Evolutionary conservation across 2,329 filamentous ascomycete species (phyloP), one percentile per base, ranked within the genome.

Genomic region (Neofusicoccum parvum): DNA sequence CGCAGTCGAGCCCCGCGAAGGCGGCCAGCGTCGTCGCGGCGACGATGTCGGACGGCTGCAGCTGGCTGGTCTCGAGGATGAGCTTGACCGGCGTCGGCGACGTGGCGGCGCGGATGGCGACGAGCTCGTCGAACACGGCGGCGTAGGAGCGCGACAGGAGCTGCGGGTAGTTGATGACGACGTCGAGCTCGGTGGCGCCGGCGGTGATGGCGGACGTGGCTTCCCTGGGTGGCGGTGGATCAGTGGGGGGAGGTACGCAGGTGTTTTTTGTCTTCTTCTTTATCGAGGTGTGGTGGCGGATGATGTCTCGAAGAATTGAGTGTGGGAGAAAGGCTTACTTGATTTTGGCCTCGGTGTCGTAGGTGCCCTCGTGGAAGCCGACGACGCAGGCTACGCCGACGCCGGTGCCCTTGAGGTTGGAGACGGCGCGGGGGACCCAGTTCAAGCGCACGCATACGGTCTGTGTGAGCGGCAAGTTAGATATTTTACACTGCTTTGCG

Each of bases 331-430:
- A 10, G 9, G 67, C 70, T 63, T 70, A 74, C 69, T 72, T 73
- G n/a, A 83, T 75, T 71, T 87, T 87, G 37, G 79, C 74, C 3
- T 77, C 71, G 0, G 84, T 82, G 54, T 81, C 76, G 67, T 86
- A 77, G 0, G 83, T 87, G 12, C 86, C 86, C 71, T 87, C 85
- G 62, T 84, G 86, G 72, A 88, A 88, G 23, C 84, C 85, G 10
- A 88, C 80, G 5, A 88, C 86, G 68, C 83, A 85, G 50, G 85
- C 84, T 20, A 88, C 81, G 27, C 78, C 77, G n/a, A 86, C 81
- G 5, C 73, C 72, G 7, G 80, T 80, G 56, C 79, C 80, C 65
- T 79, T 78, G 54, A 88, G 79, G 63, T 82, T 80, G 48, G 79
- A 69, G 17, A 80, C 79, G 56, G 83, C 83, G 64, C 79, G 81